phyloP scores from a whole-genome alignment of 2,329 filamentous ascomycete species.

The Magnaporthiopsis poae region DNA sequence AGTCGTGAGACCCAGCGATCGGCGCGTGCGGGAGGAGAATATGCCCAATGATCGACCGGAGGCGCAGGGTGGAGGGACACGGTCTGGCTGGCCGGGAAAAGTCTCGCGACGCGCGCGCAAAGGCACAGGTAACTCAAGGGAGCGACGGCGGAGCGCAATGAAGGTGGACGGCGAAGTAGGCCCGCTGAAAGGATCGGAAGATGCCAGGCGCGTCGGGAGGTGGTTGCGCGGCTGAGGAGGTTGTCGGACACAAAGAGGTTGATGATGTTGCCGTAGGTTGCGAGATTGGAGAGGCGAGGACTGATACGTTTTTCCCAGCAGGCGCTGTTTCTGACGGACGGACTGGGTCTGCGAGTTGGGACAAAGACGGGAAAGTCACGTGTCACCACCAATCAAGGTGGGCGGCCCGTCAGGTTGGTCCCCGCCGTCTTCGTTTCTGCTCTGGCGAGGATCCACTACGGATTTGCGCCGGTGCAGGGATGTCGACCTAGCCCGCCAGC shows the following conservation, averaged over 20 bases:
- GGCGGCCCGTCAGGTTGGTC: background rate
- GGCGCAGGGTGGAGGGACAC: background rate
- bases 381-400: background rate
- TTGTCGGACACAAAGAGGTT: background rate
- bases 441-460: background rate
- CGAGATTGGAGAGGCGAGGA: background rate
- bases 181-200: background rate
- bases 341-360: background rate
- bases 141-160: background rate
- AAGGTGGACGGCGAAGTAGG: background rate
- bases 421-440: background rate
- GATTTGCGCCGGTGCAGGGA: background rate
- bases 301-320: background rate
- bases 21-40: background rate
- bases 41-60: background rate
- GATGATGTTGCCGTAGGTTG: background rate
- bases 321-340: background rate
- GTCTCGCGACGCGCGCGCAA: background rate
- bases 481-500: background rate
- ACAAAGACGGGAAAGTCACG: background rate
- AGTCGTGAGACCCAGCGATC: background rate
- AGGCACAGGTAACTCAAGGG: background rate
- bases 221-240: background rate
- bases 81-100: background rate
- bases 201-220: background rate